Evolutionary conservation across 139 green algal genomes (phyloP).

Genomic region (Chlamydomonas incerta): DNA sequence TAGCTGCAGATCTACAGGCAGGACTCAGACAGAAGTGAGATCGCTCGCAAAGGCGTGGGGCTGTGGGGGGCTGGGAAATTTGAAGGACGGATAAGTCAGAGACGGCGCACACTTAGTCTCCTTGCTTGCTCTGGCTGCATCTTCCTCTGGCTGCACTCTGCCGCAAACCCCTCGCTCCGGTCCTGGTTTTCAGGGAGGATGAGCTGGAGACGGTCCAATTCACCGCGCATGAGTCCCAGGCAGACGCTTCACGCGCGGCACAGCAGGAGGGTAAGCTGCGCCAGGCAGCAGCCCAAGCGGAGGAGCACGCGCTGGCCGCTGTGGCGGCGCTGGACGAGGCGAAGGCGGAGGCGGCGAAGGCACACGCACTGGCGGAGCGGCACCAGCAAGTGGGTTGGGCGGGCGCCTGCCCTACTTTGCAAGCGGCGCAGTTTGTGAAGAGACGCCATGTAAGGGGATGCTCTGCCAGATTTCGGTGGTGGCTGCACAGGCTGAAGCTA

Average conservation of each 20-base stretch:
- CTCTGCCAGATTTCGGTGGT: too few species aligned
- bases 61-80: too few species aligned
- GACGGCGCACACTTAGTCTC: too few species aligned
- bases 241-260: background rate
- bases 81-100: too few species aligned
- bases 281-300: background rate
- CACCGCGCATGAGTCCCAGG: slow-evolving; percentile 7
- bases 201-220: slow-evolving; percentile 57
- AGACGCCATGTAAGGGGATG: too few species aligned
- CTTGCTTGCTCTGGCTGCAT: too few species aligned
- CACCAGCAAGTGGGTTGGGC: slow-evolving; percentile 48
- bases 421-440: too few species aligned
- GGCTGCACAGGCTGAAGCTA: too few species aligned
- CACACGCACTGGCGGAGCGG: slow-evolving; percentile 37
- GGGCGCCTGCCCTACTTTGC: too few species aligned
- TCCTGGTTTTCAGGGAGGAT: slow-evolving; percentile 63
- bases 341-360: slow-evolving; percentile 45
- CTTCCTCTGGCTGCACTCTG: too few species aligned
- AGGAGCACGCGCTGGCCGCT: slow-evolving; percentile 20
- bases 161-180: too few species aligned
- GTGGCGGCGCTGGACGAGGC: slow-evolving; percentile 41
- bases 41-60: too few species aligned
- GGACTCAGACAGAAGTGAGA: slow-evolving; percentile 40
- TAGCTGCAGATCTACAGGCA: slow-evolving; percentile 5
- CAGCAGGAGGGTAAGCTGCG: background rate